Base-by-base conservation (phyloP, 2,329 filamentous ascomycete genomes). In the Cladophialophora chaetospira region DNA sequence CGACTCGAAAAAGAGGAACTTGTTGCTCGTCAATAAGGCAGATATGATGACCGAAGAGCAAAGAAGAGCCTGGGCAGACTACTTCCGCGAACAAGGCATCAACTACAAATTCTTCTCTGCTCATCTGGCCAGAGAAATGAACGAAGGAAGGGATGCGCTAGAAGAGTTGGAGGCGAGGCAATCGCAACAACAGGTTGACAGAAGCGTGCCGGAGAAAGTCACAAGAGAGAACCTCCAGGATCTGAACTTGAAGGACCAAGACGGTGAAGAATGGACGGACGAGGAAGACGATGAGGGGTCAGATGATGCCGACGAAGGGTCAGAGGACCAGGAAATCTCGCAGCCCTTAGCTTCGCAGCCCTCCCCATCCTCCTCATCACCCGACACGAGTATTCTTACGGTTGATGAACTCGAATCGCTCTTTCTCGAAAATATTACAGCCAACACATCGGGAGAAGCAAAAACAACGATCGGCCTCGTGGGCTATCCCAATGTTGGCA, bases 401-500 rank as follows among this genome's bases (percentile, higher is more conserved):
- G 91, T 96, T 1, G 90, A 97, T 61, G 93, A 99, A 70, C 78
- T 99, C 15, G 94, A 99, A 74, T 83, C 84, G 11, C 85, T 97
- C 4, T 96, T 99, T 76, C 76, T 97, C 15, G 76, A 85, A 65
- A 87, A 96, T 71, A 84, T 87, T 2, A 86, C 85, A 2, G 71
- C 78, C 53, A 72, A 76, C 5, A 75, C 79, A 53, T 71, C 78
- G 1, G 71, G 75, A 35, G 78, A 76, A 57, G 75, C 79, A 52
- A 97, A 95, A 73, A 87, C 92, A 3, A 86, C 91, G 63, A 94
- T 99, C 65, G 94, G 94, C 66, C 80, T 99, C 17, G 94, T 99
- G 33, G 94, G 94, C 57, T 99, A 99, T 75, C 94, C 94, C 69
- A 99, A 99, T 77, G 94, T 99, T 62, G 94, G 94, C 76, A 99